Percentiles rank a stretch among this genome's conserved stretches.
Conservation (phyloP, 2,329 filamentous ascomycete genomes). For the Fusarium sambucinum region DNA sequence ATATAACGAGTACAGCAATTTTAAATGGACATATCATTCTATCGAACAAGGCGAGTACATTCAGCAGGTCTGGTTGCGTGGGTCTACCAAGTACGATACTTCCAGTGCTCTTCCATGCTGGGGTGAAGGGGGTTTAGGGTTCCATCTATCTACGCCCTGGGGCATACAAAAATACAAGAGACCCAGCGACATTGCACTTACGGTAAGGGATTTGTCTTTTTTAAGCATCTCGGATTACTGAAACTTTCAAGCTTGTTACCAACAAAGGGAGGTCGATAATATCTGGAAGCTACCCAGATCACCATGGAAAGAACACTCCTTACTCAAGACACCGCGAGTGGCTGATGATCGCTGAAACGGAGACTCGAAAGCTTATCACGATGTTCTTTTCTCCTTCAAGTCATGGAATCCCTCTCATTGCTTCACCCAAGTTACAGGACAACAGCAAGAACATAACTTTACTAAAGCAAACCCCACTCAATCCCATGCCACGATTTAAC, state of each 20-base stretch:
- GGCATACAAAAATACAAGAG: slow-evolving; percentile 13
- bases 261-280: neutral
- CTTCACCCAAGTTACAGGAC: neutral
- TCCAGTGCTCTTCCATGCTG: neutral
- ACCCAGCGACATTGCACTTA: slow-evolving; percentile 14
- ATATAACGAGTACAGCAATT: neutral
- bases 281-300: slow-evolving; percentile 5
- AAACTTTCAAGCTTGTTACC: slow-evolving; percentile 2
- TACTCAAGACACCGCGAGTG: neutral
- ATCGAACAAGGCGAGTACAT: slow-evolving; percentile 11
- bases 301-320: neutral
- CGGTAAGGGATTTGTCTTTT: neutral
- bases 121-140: neutral
- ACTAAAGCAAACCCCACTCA: neutral
- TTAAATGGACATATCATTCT: slow-evolving; percentile 19
- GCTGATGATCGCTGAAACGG: neutral
- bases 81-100: neutral
- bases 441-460: accelerated
- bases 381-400: slow-evolving; percentile 8
- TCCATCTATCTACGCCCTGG: slow-evolving; percentile 9
- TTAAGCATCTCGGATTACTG: neutral
- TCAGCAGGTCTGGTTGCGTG: slow-evolving; percentile 26
- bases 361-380: neutral
- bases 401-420: slow-evolving; percentile 4
- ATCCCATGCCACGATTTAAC: neutral